Percentiles rank a stretch among this genome's conserved stretches.
These are phyloP conservation scores for Lolium multiflorum DNA, from an alignment of 176 grass and related monocot species.

Conservation along the genomic window DNA sequence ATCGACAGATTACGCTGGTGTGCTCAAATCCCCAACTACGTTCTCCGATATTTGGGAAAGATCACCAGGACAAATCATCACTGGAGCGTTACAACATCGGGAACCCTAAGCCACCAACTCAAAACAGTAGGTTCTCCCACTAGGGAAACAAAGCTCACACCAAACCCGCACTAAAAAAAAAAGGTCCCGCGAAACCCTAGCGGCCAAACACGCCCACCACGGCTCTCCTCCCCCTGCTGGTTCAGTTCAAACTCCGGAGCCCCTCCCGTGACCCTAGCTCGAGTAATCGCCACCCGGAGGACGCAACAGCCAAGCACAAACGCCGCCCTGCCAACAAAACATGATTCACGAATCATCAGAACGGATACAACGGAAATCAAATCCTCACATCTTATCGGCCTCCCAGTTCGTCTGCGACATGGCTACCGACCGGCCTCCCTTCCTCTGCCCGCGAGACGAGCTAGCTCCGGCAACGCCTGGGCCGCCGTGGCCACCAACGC, in stretches of 20 bases:
- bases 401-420: conserved; percentile 88
- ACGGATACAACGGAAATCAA: not conserved
- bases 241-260: not conserved
- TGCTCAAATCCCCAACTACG: conserved; percentile 11
- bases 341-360: conserved; percentile 21
- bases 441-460: not conserved
- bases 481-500: not conserved
- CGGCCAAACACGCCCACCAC: not conserved
- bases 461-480: not conserved
- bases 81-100: not conserved
- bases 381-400: conserved; percentile 80
- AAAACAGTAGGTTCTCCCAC: conserved; percentile 10
- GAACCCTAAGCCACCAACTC: not conserved
- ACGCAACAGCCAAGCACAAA: not conserved
- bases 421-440: conserved; percentile 21
- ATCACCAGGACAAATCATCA: not conserved
- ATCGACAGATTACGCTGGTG: not conserved
- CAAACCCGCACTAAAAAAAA: not conserved
- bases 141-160: conserved; percentile 3
- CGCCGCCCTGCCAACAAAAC: conserved; percentile 12
- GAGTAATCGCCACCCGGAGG: not conserved
- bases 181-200: conserved; percentile 55
- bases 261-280: conserved; percentile 1
- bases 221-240: not conserved
- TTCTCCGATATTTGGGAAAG: not conserved